These are phyloP conservation scores for Syncephalastrum racemosum DNA, from an alignment of 371 early-diverging fungal genomes.

Conservation along the genomic window DNA sequence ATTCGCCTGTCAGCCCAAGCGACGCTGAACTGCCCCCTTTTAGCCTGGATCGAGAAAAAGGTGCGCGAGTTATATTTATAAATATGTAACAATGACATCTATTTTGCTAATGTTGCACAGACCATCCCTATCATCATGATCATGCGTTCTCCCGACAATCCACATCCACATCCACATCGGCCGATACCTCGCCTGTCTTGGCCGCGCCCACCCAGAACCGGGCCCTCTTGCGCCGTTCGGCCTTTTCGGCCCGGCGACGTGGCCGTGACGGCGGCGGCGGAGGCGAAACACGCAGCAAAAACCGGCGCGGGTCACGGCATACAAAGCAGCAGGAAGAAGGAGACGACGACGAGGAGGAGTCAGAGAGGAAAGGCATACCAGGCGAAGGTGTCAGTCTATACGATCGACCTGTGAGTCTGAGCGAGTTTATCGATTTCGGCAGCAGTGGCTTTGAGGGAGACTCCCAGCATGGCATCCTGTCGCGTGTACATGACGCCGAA, in stretches of 20 bases:
- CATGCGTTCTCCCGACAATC: constrained; percentile 16
- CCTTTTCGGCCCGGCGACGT: constrained; percentile 19
- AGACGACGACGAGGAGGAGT: neutral
- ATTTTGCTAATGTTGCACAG: neutral
- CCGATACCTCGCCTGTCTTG: constrained; percentile 16
- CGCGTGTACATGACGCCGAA: constrained; percentile 28
- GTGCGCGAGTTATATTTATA: no score
- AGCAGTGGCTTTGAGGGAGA: constrained; percentile 33
- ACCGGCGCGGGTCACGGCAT: neutral
- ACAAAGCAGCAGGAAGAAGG: neutral
- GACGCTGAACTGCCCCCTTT: neutral
- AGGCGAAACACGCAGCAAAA: constrained; percentile 7
- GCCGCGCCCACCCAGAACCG: constrained; percentile 16
- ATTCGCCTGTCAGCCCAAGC: constrained; percentile 8
- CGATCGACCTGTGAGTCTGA: constrained; percentile 48
- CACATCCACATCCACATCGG: constrained; percentile 1
- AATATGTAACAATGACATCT: constrained; percentile 3
- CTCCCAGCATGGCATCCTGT: constrained; percentile 40
- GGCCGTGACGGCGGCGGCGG: constrained; percentile 13
- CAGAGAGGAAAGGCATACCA: neutral
- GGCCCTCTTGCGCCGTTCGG: constrained; percentile 23
- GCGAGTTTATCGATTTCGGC: constrained; percentile 52
- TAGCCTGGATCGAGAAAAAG: neutral
- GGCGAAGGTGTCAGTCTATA: constrained; percentile 28
- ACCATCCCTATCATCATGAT: neutral